These are phyloP conservation scores for Alnus rubra DNA, from an alignment of 306 rosid species.

Conservation along the genomic window DNA sequence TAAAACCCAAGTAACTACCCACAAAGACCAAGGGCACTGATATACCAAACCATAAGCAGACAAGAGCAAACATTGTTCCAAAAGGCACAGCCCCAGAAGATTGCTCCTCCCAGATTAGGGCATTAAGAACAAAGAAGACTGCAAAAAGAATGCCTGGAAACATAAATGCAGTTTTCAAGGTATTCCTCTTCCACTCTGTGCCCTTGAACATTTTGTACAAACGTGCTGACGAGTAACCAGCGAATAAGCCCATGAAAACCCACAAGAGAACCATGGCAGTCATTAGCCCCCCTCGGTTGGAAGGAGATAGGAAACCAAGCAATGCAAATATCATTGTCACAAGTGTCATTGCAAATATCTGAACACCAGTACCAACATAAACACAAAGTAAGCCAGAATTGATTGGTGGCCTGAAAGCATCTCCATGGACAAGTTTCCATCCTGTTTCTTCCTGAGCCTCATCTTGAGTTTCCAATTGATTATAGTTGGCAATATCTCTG, in stretches of 20 bases:
- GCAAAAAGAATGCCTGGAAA: conserved; percentile 94
- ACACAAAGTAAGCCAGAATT: conserved; percentile 91
- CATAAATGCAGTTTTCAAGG: conserved; percentile 96
- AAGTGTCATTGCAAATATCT: conserved; percentile 92
- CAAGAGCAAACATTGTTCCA: conserved; percentile 96
- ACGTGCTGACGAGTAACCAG: conserved; percentile 95
- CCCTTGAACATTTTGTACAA: conserved; percentile 99
- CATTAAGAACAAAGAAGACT: conserved; percentile 88
- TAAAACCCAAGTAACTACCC: conserved; percentile 95
- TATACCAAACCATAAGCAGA: conserved; percentile 96
- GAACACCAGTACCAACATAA: conserved; percentile 98
- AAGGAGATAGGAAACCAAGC: conserved; percentile 98
- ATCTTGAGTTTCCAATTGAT: conserved; percentile 97
- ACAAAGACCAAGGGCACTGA: conserved; percentile 97
- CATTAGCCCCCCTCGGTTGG: conserved; percentile 99
- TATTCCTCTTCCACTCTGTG: conserved; percentile 95
- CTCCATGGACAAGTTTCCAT: conserved; percentile 99
- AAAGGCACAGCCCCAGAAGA: conserved; percentile 99
- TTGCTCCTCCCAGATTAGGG: conserved; percentile 93
- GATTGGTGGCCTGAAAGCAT: conserved; percentile 85
- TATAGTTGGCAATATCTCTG: conserved; percentile 96
- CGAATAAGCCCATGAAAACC: conserved; percentile 99
- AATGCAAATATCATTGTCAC: conserved; percentile 96
- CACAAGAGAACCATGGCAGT: conserved; percentile 98
- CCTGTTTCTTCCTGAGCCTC: conserved; percentile 99